Evolutionary conservation across 768 basidiomycete species (phyloP), one percentile per base, ranked within the genome.

Genomic region (Hebeloma cylindrosporum): DNA sequence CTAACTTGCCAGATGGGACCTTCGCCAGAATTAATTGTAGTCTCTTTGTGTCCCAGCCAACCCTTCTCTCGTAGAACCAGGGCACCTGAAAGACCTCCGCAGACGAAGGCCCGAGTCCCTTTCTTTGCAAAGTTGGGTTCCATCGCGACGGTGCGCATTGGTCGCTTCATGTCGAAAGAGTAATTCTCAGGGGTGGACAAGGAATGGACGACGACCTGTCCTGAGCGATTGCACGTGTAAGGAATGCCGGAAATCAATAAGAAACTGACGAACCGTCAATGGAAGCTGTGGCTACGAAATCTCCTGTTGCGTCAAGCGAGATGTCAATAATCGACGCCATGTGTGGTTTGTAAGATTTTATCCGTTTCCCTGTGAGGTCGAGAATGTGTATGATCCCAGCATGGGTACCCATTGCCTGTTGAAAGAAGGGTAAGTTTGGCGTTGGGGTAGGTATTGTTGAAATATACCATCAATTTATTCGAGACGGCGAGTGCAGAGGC

Each of bases 11-110:
- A 97, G 40, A 99, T 90, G 0, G 96, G 91, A 8, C 95, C 96
- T 66, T 98, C 96, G 3, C 86, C 88, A 4, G 62, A 73, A 58
- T 93, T 85, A 14, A 96, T 62, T 5, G 85, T 64, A 0, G 85
- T 89, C 62, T 95, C 93, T 58, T 90, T 96, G 57, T 96, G 89
- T 0, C 95, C 93, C 1, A 97, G 67, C 94, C 96, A 97, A 5
- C 93, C 90, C 60, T 96, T 97, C 71, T 97, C 95, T 51, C 88
- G 81, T 54, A 96, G 57, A n/a, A 89, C 72, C 20, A 99, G 69
- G 16, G 75, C 82, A 3, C 96, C 95, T 0, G 90, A 86, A 76
- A 95, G 77, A 7, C 96, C 96, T 16, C 95, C 96, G 43, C 87
- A 91, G 8, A 96, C 87, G 54, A 96, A 85, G 0, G 87, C 78